These are phyloP conservation scores for Penicillium decumbens DNA, from an alignment of 2,329 filamentous ascomycete genomes.

Conservation along the genomic window DNA sequence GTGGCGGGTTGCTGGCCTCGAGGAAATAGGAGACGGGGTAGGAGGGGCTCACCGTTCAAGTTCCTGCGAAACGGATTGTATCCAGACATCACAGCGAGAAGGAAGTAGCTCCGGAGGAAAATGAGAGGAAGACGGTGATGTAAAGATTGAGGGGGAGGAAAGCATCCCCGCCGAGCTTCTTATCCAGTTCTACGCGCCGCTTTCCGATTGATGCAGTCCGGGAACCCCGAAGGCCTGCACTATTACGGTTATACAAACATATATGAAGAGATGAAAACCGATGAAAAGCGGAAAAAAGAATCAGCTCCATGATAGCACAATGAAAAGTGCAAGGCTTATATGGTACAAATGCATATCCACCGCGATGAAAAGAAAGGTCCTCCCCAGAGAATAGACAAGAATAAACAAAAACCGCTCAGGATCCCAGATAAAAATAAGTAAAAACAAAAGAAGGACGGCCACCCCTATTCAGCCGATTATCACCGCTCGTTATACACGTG, in stretches of 20 bases:
- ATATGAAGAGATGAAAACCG: too few relatives aligned
- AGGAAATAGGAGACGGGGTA: not conserved
- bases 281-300: not conserved
- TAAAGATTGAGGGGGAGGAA: slow-evolving; percentile 17
- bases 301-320: not conserved
- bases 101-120: slow-evolving; percentile 7
- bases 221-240: slow-evolving; percentile 16
- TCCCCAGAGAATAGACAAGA: slow-evolving; percentile 5
- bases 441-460: not conserved
- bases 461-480: slow-evolving; percentile 5
- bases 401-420: not conserved
- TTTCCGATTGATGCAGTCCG: slow-evolving; percentile 21
- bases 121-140: slow-evolving; percentile 12
- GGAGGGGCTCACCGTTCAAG: slow-evolving; percentile 27
- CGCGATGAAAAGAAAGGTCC: not conserved
- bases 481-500: slow-evolving; percentile 53
- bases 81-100: slow-evolving; percentile 42
- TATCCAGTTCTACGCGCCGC: slow-evolving; percentile 20
- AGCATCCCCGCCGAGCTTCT: slow-evolving; percentile 20
- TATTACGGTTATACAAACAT: not conserved
- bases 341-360: slow-evolving; percentile 8
- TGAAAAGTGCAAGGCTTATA: not conserved
- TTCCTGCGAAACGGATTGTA: slow-evolving; percentile 50
- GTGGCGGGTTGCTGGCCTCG: slow-evolving; percentile 13
- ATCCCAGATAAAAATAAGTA: not conserved